Percentiles rank a stretch among this genome's conserved stretches.
phyloP scores from a whole-genome alignment of 352 stramenopile genomes.

The Phytopythium sindhum region DNA sequence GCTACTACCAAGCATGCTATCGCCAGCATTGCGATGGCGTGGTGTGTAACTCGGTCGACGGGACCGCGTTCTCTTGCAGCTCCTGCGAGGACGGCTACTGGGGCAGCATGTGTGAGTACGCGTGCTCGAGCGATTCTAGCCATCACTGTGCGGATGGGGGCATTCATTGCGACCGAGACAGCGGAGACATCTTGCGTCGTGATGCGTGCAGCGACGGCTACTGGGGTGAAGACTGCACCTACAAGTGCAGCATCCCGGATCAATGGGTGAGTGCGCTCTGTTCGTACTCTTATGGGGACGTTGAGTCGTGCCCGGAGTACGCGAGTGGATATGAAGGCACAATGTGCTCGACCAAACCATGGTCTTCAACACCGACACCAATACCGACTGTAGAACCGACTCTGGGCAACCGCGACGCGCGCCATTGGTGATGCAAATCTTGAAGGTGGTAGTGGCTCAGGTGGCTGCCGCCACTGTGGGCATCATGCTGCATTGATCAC shows the following conservation, averaged over 20 bases:
- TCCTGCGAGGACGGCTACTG: not conserved
- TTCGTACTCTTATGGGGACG: not conserved
- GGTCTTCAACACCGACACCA: not conserved
- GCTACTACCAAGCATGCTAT: not conserved
- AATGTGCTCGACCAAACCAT: not conserved
- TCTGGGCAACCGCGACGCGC: too few species aligned
- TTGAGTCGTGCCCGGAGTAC: not conserved
- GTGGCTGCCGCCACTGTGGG: too few species aligned
- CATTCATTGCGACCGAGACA: not conserved
- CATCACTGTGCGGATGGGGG: not conserved
- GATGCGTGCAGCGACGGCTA: not conserved
- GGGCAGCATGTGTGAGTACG: not conserved
- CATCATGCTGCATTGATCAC: too few species aligned
- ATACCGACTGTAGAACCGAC: too few species aligned
- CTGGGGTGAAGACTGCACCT: not conserved
- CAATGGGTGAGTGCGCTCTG: not conserved
- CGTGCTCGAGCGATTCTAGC: not conserved
- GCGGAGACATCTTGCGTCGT: not conserved
- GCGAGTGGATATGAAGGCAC: not conserved
- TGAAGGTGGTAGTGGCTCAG: too few species aligned
- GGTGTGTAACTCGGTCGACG: not conserved
- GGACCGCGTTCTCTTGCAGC: not conserved
- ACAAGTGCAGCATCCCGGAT: not conserved
- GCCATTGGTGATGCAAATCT: too few species aligned
- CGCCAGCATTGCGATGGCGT: not conserved